Percentiles rank a stretch among this genome's conserved stretches.
Evolutionary conservation across 1,139 yeast species (phyloP).

Genomic region (Kurtzmaniella natalensis): DNA sequence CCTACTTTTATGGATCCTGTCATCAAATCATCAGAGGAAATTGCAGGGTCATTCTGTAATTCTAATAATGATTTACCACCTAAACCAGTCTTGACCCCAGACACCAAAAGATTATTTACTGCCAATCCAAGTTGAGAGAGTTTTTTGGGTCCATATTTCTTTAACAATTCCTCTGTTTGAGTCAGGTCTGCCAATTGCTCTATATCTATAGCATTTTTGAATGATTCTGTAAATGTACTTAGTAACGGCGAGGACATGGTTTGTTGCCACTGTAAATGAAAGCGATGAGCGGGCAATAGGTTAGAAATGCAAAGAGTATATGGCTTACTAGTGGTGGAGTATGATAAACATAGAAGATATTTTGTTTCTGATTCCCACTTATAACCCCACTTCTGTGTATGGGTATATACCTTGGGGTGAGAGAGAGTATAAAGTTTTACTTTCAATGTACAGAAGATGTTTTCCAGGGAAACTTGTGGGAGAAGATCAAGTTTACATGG

Average conservation of each 20-base stretch:
- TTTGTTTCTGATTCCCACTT: too few relatives aligned
- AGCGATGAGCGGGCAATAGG: too few relatives aligned
- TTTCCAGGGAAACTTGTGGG: constrained; percentile 23
- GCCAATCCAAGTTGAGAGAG: constrained; percentile 74
- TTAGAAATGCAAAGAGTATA: background rate
- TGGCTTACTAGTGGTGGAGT: too few relatives aligned
- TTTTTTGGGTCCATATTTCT: constrained; percentile 55
- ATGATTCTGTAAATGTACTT: constrained; percentile 40
- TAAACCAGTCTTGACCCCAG: constrained; percentile 66
- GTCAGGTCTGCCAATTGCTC: constrained; percentile 61
- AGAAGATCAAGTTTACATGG: constrained; percentile 10
- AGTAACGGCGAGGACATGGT: constrained; percentile 6
- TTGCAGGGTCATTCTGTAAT: constrained; percentile 57
- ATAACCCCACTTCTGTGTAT: too few relatives aligned
- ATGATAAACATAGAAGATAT: too few relatives aligned
- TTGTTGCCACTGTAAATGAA: background rate
- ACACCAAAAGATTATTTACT: constrained; percentile 56
- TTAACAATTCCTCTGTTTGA: constrained; percentile 46
- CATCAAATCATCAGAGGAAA: constrained; percentile 37
- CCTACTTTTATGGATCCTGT: constrained; percentile 68
- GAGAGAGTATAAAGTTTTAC: too few relatives aligned
- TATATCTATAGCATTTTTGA: constrained; percentile 47
- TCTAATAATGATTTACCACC: constrained; percentile 77
- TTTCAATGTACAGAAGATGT: constrained; percentile 27
- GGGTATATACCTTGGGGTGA: too few relatives aligned